Percentiles rank a stretch among this genome's conserved stretches.
phyloP scores from a whole-genome alignment of 2,329 filamentous ascomycete species.

The Massarina eburnea region DNA sequence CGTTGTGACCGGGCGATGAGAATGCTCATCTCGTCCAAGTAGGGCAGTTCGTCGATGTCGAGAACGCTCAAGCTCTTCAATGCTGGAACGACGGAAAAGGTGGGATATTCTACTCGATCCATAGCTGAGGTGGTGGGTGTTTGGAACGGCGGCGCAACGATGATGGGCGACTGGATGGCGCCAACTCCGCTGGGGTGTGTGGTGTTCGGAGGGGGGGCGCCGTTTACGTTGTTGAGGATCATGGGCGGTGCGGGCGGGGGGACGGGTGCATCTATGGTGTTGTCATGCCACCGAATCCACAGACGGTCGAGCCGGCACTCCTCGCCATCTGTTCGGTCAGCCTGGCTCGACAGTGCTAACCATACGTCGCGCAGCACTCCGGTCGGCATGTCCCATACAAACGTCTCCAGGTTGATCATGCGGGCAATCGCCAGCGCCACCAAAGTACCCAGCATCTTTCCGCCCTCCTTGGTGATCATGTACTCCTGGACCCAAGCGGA shows the following conservation, averaged over 20 bases:
- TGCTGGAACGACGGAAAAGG: conserved; percentile 75
- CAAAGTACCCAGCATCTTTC: conserved; percentile 85
- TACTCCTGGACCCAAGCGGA: conserved; percentile 79
- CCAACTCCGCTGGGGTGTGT: conserved; percentile 39
- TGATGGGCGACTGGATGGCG: conserved; percentile 34
- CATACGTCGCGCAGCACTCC: conserved; percentile 80
- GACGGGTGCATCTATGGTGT: conserved; percentile 51
- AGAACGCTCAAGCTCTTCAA: conserved; percentile 75
- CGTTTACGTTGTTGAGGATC: conserved; percentile 40
- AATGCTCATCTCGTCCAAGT: conserved; percentile 79
- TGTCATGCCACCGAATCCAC: conserved; percentile 84
- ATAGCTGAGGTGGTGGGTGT: conserved; percentile 33
- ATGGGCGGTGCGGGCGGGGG: conserved; percentile 41
- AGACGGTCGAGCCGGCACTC: conserved; percentile 70
- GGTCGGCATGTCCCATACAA: conserved; percentile 88
- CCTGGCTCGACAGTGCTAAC: conserved; percentile 72
- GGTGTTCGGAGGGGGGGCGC: conserved; percentile 42
- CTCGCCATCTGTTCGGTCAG: conserved; percentile 60
- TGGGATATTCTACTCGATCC: conserved; percentile 72
- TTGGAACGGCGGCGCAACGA: conserved; percentile 32
- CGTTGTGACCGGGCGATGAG: conserved; percentile 71
- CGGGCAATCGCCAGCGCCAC: conserved; percentile 77
- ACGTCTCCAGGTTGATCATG: conserved; percentile 80
- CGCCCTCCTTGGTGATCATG: conserved; percentile 77
- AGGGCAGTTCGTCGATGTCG: conserved; percentile 80